These are phyloP conservation scores for Sugiyamaella americana DNA, from an alignment of 805 yeast species.

Conservation along the genomic window DNA sequence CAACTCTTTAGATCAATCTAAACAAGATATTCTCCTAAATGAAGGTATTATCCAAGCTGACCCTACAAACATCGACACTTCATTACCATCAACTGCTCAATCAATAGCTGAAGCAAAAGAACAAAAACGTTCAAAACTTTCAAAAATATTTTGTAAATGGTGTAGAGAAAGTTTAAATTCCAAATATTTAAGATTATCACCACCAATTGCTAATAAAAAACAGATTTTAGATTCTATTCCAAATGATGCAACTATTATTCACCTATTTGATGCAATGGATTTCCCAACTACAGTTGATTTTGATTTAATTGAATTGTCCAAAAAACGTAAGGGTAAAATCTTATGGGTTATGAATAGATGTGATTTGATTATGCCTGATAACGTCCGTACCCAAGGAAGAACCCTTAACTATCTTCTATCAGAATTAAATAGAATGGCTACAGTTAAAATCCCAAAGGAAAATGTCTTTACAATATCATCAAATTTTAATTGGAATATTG, in stretches of 20 bases:
- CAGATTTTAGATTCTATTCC: slow-evolving; percentile 33
- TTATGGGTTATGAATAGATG: slow-evolving; percentile 35
- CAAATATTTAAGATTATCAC: slow-evolving; percentile 5
- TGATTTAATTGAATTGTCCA: slow-evolving; percentile 28
- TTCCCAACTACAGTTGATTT: slow-evolving; percentile 58
- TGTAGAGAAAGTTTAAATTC: slow-evolving; percentile 20
- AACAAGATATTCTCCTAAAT: slow-evolving; percentile 10
- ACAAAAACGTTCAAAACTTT: slow-evolving; percentile 8
- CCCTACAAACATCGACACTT: slow-evolving; percentile 1
- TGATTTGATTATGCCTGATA: slow-evolving; percentile 38
- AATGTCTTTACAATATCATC: slow-evolving; percentile 49
- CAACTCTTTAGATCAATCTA: slow-evolving; percentile 13
- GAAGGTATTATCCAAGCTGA: slow-evolving; percentile 7
- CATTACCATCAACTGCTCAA: slow-evolving; percentile 3
- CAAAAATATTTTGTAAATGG: slow-evolving; percentile 18
- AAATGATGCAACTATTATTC: slow-evolving; percentile 44
- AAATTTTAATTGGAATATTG: slow-evolving; percentile 46
- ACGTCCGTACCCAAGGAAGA: slow-evolving; percentile 23
- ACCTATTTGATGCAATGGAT: slow-evolving; percentile 61
- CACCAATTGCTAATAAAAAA: slow-evolving; percentile 19
- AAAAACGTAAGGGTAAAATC: slow-evolving; percentile 24
- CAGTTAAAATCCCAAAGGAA: slow-evolving; percentile 32
- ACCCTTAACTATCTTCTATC: slow-evolving; percentile 26
- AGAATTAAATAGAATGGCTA: slow-evolving; percentile 30
- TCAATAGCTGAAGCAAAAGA: slow-evolving; percentile 4